A percentile compares a stretch with the other conserved stretches of the same genome.
These are phyloP conservation scores for Arachnomyces sp. DNA, from an alignment of 2,329 filamentous ascomycete genomes.

Conservation along the genomic window DNA sequence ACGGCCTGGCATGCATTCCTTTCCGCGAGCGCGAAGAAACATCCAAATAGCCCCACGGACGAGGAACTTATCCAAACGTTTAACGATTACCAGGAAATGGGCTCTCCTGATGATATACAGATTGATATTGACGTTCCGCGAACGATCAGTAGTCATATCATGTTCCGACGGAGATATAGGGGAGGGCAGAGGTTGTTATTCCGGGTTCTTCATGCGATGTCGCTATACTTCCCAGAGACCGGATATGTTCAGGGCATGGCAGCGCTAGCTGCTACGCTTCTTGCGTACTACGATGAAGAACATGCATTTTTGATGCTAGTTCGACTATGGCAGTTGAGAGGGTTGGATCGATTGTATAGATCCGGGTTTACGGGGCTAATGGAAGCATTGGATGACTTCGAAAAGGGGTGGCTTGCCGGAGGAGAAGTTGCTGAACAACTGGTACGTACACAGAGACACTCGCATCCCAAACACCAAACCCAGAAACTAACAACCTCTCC, in stretches of 20 bases:
- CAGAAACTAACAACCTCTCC: neutral
- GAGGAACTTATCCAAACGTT: conserved; percentile 64
- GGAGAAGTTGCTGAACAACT: conserved; percentile 74
- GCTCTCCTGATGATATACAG: conserved; percentile 85
- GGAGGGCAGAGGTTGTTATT: conserved; percentile 89
- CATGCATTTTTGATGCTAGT: conserved; percentile 91
- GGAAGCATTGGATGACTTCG: conserved; percentile 75
- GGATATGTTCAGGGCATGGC: conserved; percentile 99
- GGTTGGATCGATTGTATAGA: conserved; percentile 74
- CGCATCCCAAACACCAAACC: neutral
- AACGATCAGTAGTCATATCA: conserved; percentile 91
- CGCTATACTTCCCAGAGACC: conserved; percentile 80
- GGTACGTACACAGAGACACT: conserved; percentile 44
- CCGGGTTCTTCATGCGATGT: conserved; percentile 82
- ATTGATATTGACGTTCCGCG: conserved; percentile 95
- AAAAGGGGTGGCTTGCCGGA: conserved; percentile 68
- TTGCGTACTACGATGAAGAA: conserved; percentile 97
- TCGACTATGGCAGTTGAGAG: conserved; percentile 83
- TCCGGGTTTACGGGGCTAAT: conserved; percentile 81
- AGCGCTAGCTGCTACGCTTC: conserved; percentile 77
- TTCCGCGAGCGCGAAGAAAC: conserved; percentile 61
- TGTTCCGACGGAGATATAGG: conserved; percentile 87
- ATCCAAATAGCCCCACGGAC: conserved; percentile 55
- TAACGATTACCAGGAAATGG: conserved; percentile 61
- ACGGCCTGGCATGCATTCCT: conserved; percentile 95